Percentiles rank a stretch among this genome's conserved stretches.
phyloP scores from a whole-genome alignment of 2,329 filamentous ascomycete genomes.

The Colletotrichum tropicicola region DNA sequence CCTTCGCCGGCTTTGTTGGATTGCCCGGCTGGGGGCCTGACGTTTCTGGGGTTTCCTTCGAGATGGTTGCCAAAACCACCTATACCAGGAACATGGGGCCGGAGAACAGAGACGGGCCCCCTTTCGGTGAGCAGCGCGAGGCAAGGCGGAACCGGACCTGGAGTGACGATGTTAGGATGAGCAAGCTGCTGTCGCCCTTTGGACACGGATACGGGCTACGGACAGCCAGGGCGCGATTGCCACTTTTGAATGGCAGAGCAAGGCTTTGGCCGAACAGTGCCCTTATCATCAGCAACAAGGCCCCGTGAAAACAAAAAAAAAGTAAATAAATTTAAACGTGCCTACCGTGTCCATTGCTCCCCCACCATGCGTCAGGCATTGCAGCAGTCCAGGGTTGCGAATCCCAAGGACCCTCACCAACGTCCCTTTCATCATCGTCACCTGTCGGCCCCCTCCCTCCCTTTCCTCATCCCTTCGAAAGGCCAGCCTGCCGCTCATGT shows the following conservation, averaged over 20 bases:
- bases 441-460: not conserved
- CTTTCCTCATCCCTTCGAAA: slow-evolving; percentile 7
- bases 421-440: not conserved
- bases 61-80: not conserved
- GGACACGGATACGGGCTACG: not conserved
- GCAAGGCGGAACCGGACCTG: not conserved
- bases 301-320: not conserved
- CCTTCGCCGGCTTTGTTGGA: not conserved
- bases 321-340: not conserved
- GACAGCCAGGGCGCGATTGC: not conserved
- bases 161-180: not conserved
- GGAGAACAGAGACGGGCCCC: not conserved
- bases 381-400: not conserved
- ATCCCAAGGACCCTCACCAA: not conserved
- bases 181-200: not conserved
- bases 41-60: not conserved
- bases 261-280: not conserved
- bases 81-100: not conserved
- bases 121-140: not conserved
- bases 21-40: not conserved
- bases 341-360: not conserved
- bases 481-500: not conserved
- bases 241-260: not conserved
- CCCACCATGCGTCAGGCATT: not conserved
- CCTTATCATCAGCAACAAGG: not conserved